Conservation (phyloP, 1,139 yeast genomes). For the Casaregolazyma lundiana region DNA sequence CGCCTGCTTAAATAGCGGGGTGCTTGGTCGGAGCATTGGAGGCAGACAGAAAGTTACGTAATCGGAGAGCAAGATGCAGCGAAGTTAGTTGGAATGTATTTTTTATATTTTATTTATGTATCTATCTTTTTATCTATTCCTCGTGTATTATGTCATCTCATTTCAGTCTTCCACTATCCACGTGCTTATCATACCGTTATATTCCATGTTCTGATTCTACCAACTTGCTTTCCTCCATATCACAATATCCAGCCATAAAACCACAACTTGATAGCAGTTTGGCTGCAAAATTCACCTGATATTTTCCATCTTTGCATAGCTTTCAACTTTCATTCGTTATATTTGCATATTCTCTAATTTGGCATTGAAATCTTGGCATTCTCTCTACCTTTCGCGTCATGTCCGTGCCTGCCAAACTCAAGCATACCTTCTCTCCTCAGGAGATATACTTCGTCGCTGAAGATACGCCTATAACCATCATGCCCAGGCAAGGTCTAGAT, state of each 20-base stretch:
- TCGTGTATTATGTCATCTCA: no score
- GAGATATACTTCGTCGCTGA: slow-evolving; percentile 86
- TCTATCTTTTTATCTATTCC: not conserved
- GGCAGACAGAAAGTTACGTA: not conserved
- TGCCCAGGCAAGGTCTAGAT: slow-evolving; percentile 71
- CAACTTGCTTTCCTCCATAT: no score
- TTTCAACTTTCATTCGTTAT: not conserved
- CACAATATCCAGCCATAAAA: no score
- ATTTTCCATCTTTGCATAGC: not conserved
- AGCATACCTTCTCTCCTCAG: slow-evolving; percentile 61
- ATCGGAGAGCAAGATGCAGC: not conserved
- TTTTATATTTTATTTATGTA: no score
- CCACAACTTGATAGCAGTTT: no score
- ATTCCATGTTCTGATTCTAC: no score
- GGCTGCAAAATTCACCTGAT: no score
- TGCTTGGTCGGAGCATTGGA: not conserved
- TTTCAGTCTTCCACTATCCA: not conserved
- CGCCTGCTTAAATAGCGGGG: not conserved
- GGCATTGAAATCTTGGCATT: not conserved
- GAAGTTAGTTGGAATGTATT: not conserved
- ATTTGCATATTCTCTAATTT: not conserved
- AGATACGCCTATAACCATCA: slow-evolving; percentile 62
- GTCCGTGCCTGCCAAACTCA: slow-evolving; percentile 61
- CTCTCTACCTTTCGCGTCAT: slow-evolving; percentile 32
- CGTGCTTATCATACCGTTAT: no score